Base-by-base conservation (phyloP, 1,284 basidiomycete species). In the Trametes sp. region DNA sequence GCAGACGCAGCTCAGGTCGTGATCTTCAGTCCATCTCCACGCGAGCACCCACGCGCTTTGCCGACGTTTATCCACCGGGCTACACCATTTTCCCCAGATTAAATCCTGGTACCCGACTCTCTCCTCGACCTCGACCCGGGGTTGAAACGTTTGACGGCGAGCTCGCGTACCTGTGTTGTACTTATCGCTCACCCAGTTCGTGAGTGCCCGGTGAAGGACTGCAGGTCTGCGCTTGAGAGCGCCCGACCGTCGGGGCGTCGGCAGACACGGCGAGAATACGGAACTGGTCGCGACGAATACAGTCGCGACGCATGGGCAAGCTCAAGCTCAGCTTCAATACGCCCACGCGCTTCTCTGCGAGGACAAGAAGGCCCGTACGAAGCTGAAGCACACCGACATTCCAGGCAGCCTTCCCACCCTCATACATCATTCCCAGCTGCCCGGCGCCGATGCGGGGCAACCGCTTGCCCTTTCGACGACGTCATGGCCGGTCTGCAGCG, bases 351-450 rank as follows among this genome's bases (percentile, higher is more conserved):
- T 55, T 49, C 55, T 35, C 24, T 4, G 24, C 31, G 38, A 29
- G 49, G 46, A 55, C 57, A 63, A 54, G 38, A 44, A 49, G 51
- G n/a, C 23, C 53, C 45, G 58, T 51, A 52, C 44, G 29, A 52
- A 59, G 56, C 29, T 52, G 23, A 57, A 62, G 31, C 52, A 42
- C 57, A 55, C 49, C 61, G 48, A 59, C 53, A 46, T 31, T 35
- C 19, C 38, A 33, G 31, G 38, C n/a, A 41, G 14, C 14, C 38
- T 24, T 55, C 56, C 56, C 57, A 51, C 57, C 44, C 49, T 51
- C 48, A 50, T 50, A 3, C 42, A 45, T 45, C 42, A 50, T 21
- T 50, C 48, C 48, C 48, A 50, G 28, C 48, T 31, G 48, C 28
- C 24, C 23, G 1, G 42, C 4, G 16, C 16, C 50, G 33, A 36